Percentiles rank a stretch among this genome's conserved stretches.
Conservation (phyloP, 1,284 basidiomycete species). For the Malassezia psittaci region DNA sequence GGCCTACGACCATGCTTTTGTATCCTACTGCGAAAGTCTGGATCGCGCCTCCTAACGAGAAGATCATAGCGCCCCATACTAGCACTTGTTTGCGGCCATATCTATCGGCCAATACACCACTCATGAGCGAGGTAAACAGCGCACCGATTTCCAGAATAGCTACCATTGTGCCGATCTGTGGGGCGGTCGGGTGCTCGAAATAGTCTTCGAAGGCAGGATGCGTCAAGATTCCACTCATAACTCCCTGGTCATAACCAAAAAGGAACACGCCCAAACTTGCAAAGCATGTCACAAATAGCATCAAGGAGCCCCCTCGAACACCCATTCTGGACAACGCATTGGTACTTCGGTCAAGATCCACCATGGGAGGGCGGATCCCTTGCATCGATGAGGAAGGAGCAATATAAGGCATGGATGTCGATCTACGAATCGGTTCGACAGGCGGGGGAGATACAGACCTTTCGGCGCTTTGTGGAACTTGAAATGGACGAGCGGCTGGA, state of each 20-base stretch:
- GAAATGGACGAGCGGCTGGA: slow-evolving; percentile 4
- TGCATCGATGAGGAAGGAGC: not conserved
- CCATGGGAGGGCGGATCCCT: not conserved
- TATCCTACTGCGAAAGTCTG: slow-evolving; percentile 82
- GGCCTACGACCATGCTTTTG: slow-evolving; percentile 72
- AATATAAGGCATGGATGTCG: slow-evolving; percentile 6
- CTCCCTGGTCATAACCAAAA: slow-evolving; percentile 53
- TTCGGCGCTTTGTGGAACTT: not conserved
- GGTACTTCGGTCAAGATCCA: slow-evolving; percentile 13
- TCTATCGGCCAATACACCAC: slow-evolving; percentile 74
- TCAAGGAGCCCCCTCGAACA: slow-evolving; percentile 36
- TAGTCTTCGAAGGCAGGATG: slow-evolving; percentile 71
- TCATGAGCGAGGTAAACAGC: slow-evolving; percentile 65
- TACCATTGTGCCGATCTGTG: slow-evolving; percentile 60
- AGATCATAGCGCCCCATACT: slow-evolving; percentile 73
- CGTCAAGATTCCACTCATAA: slow-evolving; percentile 67
- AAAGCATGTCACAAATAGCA: slow-evolving; percentile 56
- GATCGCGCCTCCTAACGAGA: slow-evolving; percentile 75
- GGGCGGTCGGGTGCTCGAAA: slow-evolving; percentile 56
- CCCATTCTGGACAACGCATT: slow-evolving; percentile 32
- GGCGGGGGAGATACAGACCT: not conserved
- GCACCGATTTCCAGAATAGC: slow-evolving; percentile 81
- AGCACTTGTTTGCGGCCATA: slow-evolving; percentile 80
- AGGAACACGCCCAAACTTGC: slow-evolving; percentile 79
- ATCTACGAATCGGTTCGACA: slow-evolving; percentile 7